Evolutionary conservation across 345 rosid species (phyloP).

Genomic region (Triadica sebifera): DNA sequence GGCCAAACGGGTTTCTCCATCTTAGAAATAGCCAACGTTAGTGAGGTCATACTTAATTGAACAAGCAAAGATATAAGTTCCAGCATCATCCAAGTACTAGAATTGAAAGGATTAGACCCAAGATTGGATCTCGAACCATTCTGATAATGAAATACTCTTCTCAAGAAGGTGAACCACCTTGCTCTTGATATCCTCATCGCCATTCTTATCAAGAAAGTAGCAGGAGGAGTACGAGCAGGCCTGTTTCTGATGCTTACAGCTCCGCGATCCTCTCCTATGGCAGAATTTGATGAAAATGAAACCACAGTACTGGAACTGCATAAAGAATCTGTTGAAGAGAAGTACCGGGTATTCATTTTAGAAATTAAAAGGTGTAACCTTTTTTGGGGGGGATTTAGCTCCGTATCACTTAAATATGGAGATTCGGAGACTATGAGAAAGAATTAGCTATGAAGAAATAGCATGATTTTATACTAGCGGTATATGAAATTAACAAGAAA

Average conservation of each 20-base stretch:
- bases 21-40: constrained; percentile 65
- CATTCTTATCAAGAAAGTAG: constrained; percentile 52
- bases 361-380: neutral
- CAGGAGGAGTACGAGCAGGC: constrained; percentile 36
- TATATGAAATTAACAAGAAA: neutral
- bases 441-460: neutral
- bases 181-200: constrained; percentile 91
- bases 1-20: constrained; percentile 90
- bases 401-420: neutral
- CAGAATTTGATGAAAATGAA: constrained; percentile 46
- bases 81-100: constrained; percentile 79
- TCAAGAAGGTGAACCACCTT: constrained; percentile 86
- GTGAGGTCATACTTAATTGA: constrained; percentile 59
- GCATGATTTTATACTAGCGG: constrained; percentile 1
- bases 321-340: constrained; percentile 44
- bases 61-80: constrained; percentile 70
- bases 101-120: constrained; percentile 90
- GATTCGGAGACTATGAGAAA: neutral
- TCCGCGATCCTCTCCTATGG: constrained; percentile 32
- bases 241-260: constrained; percentile 40
- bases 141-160: constrained; percentile 96
- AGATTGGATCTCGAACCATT: constrained; percentile 84
- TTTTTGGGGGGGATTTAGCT: neutral
- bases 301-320: constrained; percentile 40
- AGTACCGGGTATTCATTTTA: constrained; percentile 59